Evolutionary conservation across 2,329 filamentous ascomycete genomes (phyloP).

Genomic region (Fusarium floridanum): DNA sequence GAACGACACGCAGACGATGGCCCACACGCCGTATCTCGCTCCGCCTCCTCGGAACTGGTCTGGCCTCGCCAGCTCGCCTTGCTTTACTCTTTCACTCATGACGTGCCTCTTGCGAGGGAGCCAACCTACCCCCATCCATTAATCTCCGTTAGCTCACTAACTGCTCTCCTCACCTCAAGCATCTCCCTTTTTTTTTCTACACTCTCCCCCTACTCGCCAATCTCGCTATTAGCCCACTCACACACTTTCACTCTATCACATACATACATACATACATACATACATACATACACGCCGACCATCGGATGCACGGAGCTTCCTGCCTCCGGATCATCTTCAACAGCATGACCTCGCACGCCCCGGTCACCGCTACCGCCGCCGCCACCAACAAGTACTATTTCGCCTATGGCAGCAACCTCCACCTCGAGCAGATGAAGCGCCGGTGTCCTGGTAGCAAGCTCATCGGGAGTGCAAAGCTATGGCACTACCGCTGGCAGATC

Average conservation of each 20-base stretch:
- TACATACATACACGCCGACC: background rate
- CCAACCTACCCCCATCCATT: conserved; percentile 39
- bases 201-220: conserved; percentile 8
- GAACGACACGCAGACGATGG: conserved; percentile 11
- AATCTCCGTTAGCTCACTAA: conserved; percentile 38
- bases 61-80: background rate
- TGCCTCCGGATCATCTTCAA: conserved; percentile 39
- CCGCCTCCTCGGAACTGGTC: conserved; percentile 10
- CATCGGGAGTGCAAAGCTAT: conserved; percentile 55
- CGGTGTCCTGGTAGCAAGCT: conserved; percentile 58
- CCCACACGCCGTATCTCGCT: background rate
- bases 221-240: conserved; percentile 13
- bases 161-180: conserved; percentile 7
- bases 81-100: background rate
- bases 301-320: conserved; percentile 42
- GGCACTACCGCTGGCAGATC: conserved; percentile 59
- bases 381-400: conserved; percentile 56
- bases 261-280: background rate
- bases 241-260: background rate
- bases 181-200: conserved; percentile 6
- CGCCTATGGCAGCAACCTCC: conserved; percentile 62
- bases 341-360: conserved; percentile 40
- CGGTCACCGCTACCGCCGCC: conserved; percentile 31
- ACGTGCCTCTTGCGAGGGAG: conserved; percentile 31
- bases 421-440: conserved; percentile 58